These are phyloP conservation scores for Croton laevigatus DNA, from an alignment of 441 rosid species.

Conservation along the genomic window DNA sequence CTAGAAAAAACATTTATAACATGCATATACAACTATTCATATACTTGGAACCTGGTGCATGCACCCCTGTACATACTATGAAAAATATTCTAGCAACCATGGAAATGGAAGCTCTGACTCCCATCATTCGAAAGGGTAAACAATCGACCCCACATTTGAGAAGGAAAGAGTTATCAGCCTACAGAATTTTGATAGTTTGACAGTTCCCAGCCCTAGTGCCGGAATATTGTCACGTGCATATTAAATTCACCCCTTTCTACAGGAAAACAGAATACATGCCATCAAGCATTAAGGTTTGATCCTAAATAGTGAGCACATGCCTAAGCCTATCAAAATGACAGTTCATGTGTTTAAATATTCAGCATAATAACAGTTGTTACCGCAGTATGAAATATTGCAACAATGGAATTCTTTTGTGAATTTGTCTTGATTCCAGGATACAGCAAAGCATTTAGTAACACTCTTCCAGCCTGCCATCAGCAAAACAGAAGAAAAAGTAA, in stretches of 20 bases:
- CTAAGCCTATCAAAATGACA: neutral
- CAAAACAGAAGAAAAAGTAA: conserved; percentile 19
- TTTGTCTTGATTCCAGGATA: conserved; percentile 87
- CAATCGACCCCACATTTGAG: neutral
- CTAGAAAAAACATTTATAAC: too few species aligned
- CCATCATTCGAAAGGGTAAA: neutral
- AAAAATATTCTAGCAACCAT: neutral
- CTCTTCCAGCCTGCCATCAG: conserved; percentile 68
- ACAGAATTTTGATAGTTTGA: neutral
- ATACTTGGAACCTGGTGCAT: too few species aligned
- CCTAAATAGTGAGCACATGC: neutral
- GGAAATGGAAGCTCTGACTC: neutral
- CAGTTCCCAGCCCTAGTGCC: neutral
- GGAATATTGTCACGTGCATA: neutral
- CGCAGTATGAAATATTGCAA: conserved; percentile 88
- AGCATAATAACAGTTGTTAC: conserved; percentile 36
- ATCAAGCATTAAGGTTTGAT: neutral
- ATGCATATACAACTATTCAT: too few species aligned
- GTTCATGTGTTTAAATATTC: conserved; percentile 3
- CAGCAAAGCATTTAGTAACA: conserved; percentile 81
- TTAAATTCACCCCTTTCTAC: conserved; percentile 2
- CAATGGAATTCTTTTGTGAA: conserved; percentile 72
- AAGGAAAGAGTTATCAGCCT: neutral
- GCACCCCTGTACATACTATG: neutral
- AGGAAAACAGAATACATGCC: neutral